A percentile compares a stretch with the other conserved stretches of the same genome.
These are phyloP conservation scores for Cryphonectria parasitica DNA, from an alignment of 2,329 filamentous ascomycete genomes.

Conservation along the genomic window DNA sequence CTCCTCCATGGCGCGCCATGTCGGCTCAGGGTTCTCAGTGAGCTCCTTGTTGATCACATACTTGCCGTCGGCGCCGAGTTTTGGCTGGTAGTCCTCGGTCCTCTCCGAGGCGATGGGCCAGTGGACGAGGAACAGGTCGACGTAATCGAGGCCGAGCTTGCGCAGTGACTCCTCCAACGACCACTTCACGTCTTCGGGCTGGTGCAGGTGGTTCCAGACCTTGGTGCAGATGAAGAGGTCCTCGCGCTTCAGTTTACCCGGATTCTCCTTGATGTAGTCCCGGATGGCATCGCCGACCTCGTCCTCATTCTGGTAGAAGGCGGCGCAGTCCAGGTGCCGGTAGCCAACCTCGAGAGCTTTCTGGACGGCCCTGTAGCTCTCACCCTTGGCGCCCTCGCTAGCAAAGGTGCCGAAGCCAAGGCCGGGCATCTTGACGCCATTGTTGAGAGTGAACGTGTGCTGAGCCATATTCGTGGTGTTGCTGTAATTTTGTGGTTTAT, in stretches of 20 bases:
- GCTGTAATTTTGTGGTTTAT: conserved; percentile 18
- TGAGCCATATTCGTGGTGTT: conserved; percentile 32
- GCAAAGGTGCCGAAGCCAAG: conserved; percentile 70
- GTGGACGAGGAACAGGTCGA: conserved; percentile 64
- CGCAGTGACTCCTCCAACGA: conserved; percentile 56
- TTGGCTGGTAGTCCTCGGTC: conserved; percentile 46
- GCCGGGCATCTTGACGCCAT: conserved; percentile 62
- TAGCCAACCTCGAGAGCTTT: conserved; percentile 66
- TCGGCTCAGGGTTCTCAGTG: conserved; percentile 68
- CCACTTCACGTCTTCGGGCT: conserved; percentile 58
- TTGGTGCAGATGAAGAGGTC: conserved; percentile 69
- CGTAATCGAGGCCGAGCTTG: conserved; percentile 55
- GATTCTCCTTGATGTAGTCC: conserved; percentile 45
- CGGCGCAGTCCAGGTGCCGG: conserved; percentile 69
- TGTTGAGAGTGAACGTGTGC: conserved; percentile 49
- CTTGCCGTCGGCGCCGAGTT: conserved; percentile 50
- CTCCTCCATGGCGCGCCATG: conserved; percentile 65
- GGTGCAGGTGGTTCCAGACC: conserved; percentile 70
- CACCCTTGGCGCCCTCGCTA: conserved; percentile 64
- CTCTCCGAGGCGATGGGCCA: conserved; percentile 52
- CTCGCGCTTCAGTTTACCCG: conserved; percentile 51
- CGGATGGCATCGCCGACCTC: conserved; percentile 63
- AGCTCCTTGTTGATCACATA: conserved; percentile 59
- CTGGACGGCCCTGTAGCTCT: conserved; percentile 67
- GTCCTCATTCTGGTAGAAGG: conserved; percentile 71